Base-by-base conservation (phyloP, 78 protist genomes). In the Anaeramoeba ignava region DNA sequence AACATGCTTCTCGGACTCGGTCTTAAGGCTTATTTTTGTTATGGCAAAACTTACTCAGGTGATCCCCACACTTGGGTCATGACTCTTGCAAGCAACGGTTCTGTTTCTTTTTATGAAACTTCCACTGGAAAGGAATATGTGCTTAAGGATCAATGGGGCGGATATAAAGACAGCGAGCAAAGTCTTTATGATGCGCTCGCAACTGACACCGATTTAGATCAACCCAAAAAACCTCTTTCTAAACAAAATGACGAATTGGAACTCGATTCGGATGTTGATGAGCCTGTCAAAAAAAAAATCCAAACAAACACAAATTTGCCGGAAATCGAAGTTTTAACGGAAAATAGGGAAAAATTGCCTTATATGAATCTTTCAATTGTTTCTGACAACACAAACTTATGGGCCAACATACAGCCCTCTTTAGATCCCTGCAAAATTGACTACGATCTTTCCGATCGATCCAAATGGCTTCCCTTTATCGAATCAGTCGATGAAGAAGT, bases 1-100 rank as follows among this genome's bases (percentile, higher is more conserved):
- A 17, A 3, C 38, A 36, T 39, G 82, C 85, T 39, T n/a, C 42
- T 83, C 2, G 34, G 78, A 2, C 3, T 3, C 36, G 85, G 2
- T 3, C 3, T 84, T 37, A 81, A 84, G 27, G 86, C 86, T 36
- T 84, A 38, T 38, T 3, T 84, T 41, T 84, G 86, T n/a, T 34
- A 78, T 34, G 86, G 86, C 12, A 33, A 41, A 42, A 17, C 86
- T 3, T 3, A 78, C 3, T 3, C 80, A 3, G 86, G 86, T 39
- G 81, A 84, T 3, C 82, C 17, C 31, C 86, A 84, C n/a, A 40
- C 36, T n/a, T 84, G 78, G 78, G 86, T 84, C 41, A 41, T 84
- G 83, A 54, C 34, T 23, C 3, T 67, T 33, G 86, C 39, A 81
- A 12, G 12, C n/a, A 8, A 84, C 12, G 86, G 86, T 78, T 3